Conservation (phyloP, 202 grass and related monocot species). For the Carex arenaria region DNA sequence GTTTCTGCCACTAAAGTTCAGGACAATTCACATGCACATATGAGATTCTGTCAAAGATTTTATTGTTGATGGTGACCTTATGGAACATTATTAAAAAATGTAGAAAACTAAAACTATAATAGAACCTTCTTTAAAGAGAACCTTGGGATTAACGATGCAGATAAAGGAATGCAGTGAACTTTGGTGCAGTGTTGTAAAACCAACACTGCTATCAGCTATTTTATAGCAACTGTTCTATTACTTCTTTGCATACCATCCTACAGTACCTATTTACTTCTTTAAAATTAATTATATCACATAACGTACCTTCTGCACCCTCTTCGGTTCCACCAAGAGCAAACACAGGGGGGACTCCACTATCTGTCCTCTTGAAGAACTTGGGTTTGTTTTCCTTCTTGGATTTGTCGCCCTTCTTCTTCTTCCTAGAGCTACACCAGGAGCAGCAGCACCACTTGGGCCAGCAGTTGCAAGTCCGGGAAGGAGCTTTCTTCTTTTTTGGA, state of each 20-base stretch:
- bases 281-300: slow-evolving; percentile 2
- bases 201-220: not conserved
- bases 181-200: not conserved
- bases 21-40: not conserved
- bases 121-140: not conserved
- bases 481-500: slow-evolving; percentile 84
- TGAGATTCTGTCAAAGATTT: not conserved
- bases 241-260: slow-evolving; percentile 14
- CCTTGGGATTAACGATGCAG: not conserved
- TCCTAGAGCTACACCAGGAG: slow-evolving; percentile 39
- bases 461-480: slow-evolving; percentile 86
- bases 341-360: slow-evolving; percentile 65
- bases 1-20: not conserved
- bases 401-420: slow-evolving; percentile 71
- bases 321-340: slow-evolving; percentile 64
- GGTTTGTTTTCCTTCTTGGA: slow-evolving; percentile 49
- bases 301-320: slow-evolving; percentile 25
- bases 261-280: not conserved
- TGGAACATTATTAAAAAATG: not conserved
- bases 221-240: not conserved
- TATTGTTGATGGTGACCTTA: not conserved
- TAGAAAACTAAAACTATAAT: not conserved
- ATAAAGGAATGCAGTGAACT: not conserved
- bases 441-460: slow-evolving; percentile 88
- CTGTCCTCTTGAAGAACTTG: slow-evolving; percentile 60